Evolutionary conservation across 2,329 filamentous ascomycete species (phyloP), one percentile per base, ranked within the genome.

Genomic region (Stemphylium lycopersici): DNA sequence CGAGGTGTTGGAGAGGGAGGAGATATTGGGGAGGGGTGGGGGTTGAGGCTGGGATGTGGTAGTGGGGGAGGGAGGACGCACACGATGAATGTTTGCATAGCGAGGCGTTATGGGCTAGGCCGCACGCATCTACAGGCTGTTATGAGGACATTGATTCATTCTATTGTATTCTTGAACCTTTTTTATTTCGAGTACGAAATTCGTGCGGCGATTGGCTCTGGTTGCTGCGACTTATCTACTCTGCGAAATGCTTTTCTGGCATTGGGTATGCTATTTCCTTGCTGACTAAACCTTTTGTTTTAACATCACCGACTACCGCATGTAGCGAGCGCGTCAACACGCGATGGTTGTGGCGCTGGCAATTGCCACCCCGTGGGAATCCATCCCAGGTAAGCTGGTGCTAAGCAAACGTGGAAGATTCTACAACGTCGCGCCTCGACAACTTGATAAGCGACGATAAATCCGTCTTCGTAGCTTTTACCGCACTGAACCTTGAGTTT

Each of bases 1-100:
- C n/a, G 90, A 91, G 74, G 93, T 98, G 37, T 80, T 98, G 75
- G 93, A 98, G 80, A 82, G 95, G 73, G 95, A 99, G 81, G 88
- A 88, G 57, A 90, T 91, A 67, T 74, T 96, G 66, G 88, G 86
- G 54, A 86, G 88, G 77, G 71, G 70, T 31, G 78, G 78, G 3
- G 80, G 80, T 39, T 76, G 59, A 61, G 24, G 22, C 31, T 11
- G 18, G 3, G 6, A 6, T 46, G 33, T 12, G 4, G 12, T 15
- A 39, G 34, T n/a, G 11, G 6, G 24, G 6, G 11, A 31, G 34
- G 22, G 20, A 24, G 34, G 18, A 11, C 12, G 33, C 26, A 24
- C 12, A 33, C 33, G 29, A 33, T 26, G 29, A 20, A 42, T 41
- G 29, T 26, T 47, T 46, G 57, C 55, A 62, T 61, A 61, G 61